Base-by-base conservation (phyloP, 1,139 yeast genomes). In the Pichia sp. region DNA sequence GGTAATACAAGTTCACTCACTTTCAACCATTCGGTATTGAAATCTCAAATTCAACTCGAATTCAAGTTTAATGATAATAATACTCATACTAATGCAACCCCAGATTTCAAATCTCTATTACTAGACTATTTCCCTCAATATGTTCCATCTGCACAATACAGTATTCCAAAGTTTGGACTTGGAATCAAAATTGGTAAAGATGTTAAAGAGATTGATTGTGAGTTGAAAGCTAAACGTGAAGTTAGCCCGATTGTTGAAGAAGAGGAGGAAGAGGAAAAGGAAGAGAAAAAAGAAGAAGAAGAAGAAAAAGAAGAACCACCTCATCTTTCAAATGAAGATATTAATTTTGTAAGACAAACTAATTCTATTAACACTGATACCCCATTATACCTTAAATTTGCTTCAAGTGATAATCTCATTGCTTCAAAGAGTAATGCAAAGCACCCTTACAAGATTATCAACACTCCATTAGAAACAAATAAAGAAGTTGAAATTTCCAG, bases 21-120 rank as follows among this genome's bases (percentile, higher is more conserved):
- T 35, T 14, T 8, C n/a, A 43, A 39, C 12, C 51, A 52, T 38
- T 44, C 47, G 20, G 19, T 43, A 14, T n/a, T 38, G 18, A 45
- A 49, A 15, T 31, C 47, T 3, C 41, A 47, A 5, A 45, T 55
- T 26, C 51, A 49, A 30, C 22, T 57, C n/a, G 51, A 52, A 24
- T 36, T 46, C 5, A 34, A 40, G 5, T 20, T 48, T 1, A 39
- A 44, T n/a, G 42, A 35, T 19, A 24, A 28, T n/a, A 21, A 36
- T 12, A 18, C 8, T 5, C 28, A 24, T 22, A n/a, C n/a, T n/a
- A n/a, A n/a, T n/a, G n/a, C 30, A 17, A 28, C 24, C n/a, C 22
- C 28, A n/a, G 36, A 33, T 17, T 12, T 44, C 5, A 28, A 22
- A 12, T 22, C 31, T 6, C 30, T 39, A 17, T 24, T 48, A 20